Base-by-base conservation (phyloP, 768 basidiomycete genomes). In the Podaxis sp. region DNA sequence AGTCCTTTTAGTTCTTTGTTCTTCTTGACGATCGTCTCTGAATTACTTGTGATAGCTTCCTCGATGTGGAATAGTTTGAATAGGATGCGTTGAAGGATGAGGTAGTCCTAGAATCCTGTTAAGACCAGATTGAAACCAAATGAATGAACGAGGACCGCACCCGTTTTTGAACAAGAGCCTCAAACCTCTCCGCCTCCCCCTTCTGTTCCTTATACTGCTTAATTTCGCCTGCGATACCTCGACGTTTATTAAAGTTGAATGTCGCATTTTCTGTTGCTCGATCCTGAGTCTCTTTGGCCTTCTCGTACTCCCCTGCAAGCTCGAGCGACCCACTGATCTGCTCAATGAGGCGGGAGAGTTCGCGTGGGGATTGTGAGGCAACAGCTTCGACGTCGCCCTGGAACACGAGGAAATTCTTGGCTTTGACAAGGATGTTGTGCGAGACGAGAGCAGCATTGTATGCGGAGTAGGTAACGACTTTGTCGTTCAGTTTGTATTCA, bases 321-420 rank as follows among this genome's bases (percentile, higher is more conserved):
- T 98, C 97, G 21, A 96, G 79, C 0, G 94, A 97, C 1, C 96
- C 96, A 61, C 89, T 91, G 63, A 98, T 98, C 70, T 98, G 94
- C 65, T 99, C 97, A 50, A 99, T 90, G 35, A 98, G 87, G 16
- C 85, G 84, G 0, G 95, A 82, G 21, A 98, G 85, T 66, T 96
- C 95, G 61, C 88, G 87, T 14, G 97, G 85, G 0, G 91, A 94
- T 66, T 99, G 97, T 2, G 92, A 91, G 0, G 97, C 97, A 36
- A 99, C 93, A 1, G 94, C 93, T 74, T 99, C 97, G 35, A 99
- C 97, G 70, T 98, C 97, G 55, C 97, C 97, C 70, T 99, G 97
- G 77, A 99, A 98, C 10, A 98, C 97, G 55, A 98, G 88, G 69
- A 98, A 99, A 77, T 98, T 98, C 78, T 98, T 98, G 11, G 97